A percentile compares a stretch with the other conserved stretches of the same genome.
Evolutionary conservation across 1,284 basidiomycete genomes (phyloP).

Genomic region (Heimioporus retisporus): DNA sequence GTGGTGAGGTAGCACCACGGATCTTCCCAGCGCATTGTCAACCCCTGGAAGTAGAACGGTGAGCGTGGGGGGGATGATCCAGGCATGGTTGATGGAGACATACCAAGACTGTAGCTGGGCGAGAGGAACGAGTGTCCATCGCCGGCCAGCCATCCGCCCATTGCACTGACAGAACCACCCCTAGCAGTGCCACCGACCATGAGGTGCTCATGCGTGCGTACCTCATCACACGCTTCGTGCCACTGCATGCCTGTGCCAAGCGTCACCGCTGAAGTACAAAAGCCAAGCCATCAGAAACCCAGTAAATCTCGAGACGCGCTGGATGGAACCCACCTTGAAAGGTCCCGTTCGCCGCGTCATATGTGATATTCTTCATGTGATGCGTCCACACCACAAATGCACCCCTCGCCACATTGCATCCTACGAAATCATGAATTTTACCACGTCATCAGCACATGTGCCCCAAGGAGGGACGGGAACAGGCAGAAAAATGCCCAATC

Average conservation of each 20-base stretch:
- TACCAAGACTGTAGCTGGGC: no score
- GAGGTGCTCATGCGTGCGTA: conserved; percentile 38
- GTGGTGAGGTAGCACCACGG: conserved; percentile 27
- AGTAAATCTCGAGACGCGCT: no score
- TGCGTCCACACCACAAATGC: conserved; percentile 55
- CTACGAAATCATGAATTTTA: no score
- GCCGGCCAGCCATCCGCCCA: conserved; percentile 43
- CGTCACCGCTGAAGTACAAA: conserved; percentile 43
- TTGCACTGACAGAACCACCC: conserved; percentile 42
- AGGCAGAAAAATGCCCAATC: no score
- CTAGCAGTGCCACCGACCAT: conserved; percentile 50
- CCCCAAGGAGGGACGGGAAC: no score
- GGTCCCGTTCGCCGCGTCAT: conserved; percentile 27
- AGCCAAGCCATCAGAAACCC: background rate
- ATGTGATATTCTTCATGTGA: conserved; percentile 35
- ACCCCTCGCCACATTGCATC: conserved; percentile 42
- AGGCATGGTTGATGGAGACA: no score
- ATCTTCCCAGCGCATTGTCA: conserved; percentile 50
- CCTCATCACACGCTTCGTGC: conserved; percentile 52
- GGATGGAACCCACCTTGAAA: conserved; percentile 16
- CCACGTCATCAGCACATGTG: no score
- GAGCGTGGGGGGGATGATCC: no score
- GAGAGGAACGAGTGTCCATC: conserved; percentile 56
- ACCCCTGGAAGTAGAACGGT: conserved; percentile 42
- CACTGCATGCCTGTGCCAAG: conserved; percentile 56